phyloP scores from a whole-genome alignment of 495 filamentous ascomycete genomes.

The Penicillium coffeae region DNA sequence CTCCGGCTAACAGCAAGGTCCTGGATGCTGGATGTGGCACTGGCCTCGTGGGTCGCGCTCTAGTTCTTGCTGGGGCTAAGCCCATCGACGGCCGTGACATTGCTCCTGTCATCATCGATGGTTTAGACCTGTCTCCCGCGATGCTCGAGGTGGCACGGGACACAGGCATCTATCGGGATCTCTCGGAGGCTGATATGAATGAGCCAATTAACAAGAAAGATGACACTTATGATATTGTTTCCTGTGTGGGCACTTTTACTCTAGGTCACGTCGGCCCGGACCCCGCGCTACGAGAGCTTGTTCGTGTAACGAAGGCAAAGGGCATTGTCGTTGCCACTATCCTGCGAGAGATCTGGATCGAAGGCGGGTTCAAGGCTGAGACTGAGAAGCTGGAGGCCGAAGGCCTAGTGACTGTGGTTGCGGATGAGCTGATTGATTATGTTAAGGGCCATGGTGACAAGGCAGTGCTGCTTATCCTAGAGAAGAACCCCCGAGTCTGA shows the following conservation, averaged over 20 bases:
- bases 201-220: slow-evolving; percentile 25
- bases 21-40: slow-evolving; percentile 50
- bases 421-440: slow-evolving; percentile 36
- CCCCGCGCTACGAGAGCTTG: slow-evolving; percentile 38
- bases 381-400: slow-evolving; percentile 30
- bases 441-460: slow-evolving; percentile 36
- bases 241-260: slow-evolving; percentile 46
- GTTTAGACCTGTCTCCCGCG: slow-evolving; percentile 34
- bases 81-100: slow-evolving; percentile 33
- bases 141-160: slow-evolving; percentile 42
- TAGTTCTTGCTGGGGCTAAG: slow-evolving; percentile 24
- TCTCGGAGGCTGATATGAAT: slow-evolving; percentile 36
- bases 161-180: slow-evolving; percentile 38
- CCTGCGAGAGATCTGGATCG: slow-evolving; percentile 36
- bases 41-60: slow-evolving; percentile 38
- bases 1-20: slow-evolving; percentile 20
- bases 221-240: slow-evolving; percentile 39
- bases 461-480: slow-evolving; percentile 30
- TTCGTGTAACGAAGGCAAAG: slow-evolving; percentile 32
- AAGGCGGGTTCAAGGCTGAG: slow-evolving; percentile 36
- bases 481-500: slow-evolving; percentile 25
- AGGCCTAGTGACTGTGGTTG: slow-evolving; percentile 25
- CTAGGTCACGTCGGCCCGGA: slow-evolving; percentile 44
- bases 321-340: slow-evolving; percentile 45
- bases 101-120: slow-evolving; percentile 27